Base-by-base conservation (phyloP, 2,329 filamentous ascomycete species). In the Penicillium sp. region DNA sequence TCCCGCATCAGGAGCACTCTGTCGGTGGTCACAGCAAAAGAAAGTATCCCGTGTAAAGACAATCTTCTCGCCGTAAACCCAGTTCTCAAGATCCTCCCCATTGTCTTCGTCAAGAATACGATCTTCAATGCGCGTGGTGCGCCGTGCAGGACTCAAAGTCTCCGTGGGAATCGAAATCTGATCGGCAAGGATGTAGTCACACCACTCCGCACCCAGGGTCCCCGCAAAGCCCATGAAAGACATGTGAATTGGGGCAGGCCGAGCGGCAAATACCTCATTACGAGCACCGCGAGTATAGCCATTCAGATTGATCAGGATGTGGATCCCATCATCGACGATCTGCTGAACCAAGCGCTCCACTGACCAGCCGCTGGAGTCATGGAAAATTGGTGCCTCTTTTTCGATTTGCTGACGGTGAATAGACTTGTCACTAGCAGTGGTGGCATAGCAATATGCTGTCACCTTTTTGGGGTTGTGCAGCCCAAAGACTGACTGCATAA, bases 161-260 rank as follows among this genome's bases (percentile, higher is more conserved):
- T 86, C 84, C 0, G 82, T 82, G 1, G 94, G 94, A 51, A 99
- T 88, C 0, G 94, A 92, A 1, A 89, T 93, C 49, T 89, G 81
- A 68, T 99, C 94, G 3, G 94, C 92, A 25, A 97, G 83, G 15
- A 99, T 86, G 68, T 99, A 99, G 71, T 99, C 94, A 65, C 94
- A 99, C 94, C 94, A 99, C 70, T 99, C 94, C 2, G 94, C 94
- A 6, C 94, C 94, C 1, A 99, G 79, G 0, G 93, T 97, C 9
- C 94, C 94, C 0, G 94, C 94, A 70, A 99, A 99, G 0, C 94
- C 94, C 94, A 99, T 99, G 68, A 99, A 99, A 0, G 94, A 96
- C 94, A 99, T 99, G 63, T 99, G 94, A 42, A 99, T 91, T 0
- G 94, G 94, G 2, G 92, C 92, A 15, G 94, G 91, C 25, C 95